These are phyloP conservation scores for Metarhizium album DNA, from an alignment of 2,329 filamentous ascomycete genomes.

Conservation along the genomic window DNA sequence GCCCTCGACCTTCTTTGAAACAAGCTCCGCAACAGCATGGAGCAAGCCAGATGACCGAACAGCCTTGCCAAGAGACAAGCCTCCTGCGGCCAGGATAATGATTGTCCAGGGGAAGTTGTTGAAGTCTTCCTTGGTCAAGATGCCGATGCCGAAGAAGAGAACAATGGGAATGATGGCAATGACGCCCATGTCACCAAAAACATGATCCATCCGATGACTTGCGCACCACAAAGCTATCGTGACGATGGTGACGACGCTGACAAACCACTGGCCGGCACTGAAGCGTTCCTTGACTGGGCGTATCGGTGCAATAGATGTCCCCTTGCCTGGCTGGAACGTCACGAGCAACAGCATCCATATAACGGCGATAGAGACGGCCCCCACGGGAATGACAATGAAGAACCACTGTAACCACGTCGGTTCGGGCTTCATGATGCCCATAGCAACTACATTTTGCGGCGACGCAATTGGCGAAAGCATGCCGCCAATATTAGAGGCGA, in stretches of 20 bases:
- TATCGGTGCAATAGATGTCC: constrained; percentile 85
- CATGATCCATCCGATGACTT: constrained; percentile 72
- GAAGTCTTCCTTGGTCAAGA: constrained; percentile 96
- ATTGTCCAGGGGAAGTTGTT: constrained; percentile 99
- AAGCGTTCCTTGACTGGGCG: constrained; percentile 82
- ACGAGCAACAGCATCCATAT: constrained; percentile 83
- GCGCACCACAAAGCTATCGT: constrained; percentile 92
- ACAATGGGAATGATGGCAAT: constrained; percentile 94
- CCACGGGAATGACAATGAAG: constrained; percentile 88
- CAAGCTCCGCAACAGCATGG: constrained; percentile 71
- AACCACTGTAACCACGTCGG: constrained; percentile 97
- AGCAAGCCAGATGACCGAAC: constrained; percentile 89
- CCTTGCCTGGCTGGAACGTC: constrained; percentile 75
- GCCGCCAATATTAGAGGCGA: constrained; percentile 91
- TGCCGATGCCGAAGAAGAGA: constrained; percentile 91
- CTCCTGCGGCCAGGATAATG: constrained; percentile 92
- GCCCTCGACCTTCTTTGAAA: constrained; percentile 62
- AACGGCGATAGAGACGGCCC: constrained; percentile 72
- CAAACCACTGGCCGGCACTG: constrained; percentile 85
- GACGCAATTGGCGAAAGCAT: constrained; percentile 96
- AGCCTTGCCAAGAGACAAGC: constrained; percentile 82
- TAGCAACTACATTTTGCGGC: constrained; percentile 91
- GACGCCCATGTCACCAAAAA: constrained; percentile 97
- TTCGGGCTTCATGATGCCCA: constrained; percentile 87
- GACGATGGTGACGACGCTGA: constrained; percentile 66